A percentile compares a stretch with the other conserved stretches of the same genome.
Evolutionary conservation across 495 filamentous ascomycete species (phyloP).

Genomic region (Daldinia childiae): DNA sequence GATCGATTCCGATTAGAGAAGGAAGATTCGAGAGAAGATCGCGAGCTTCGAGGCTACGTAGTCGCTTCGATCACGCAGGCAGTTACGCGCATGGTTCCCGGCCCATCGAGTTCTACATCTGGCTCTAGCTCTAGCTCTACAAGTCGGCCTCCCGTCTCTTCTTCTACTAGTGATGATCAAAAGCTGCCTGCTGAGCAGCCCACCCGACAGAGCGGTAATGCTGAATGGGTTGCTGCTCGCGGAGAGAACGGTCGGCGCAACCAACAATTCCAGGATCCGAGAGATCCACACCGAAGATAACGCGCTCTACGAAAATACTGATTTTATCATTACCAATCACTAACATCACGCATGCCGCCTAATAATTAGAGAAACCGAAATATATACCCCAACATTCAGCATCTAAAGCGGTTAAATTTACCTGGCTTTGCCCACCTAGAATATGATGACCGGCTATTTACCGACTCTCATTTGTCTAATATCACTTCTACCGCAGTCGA

Average conservation of each 20-base stretch:
- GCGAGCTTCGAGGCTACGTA: conserved; percentile 80
- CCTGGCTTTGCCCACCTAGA: not conserved
- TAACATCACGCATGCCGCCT: conserved; percentile 13
- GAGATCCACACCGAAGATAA: conserved; percentile 39
- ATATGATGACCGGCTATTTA: conserved; percentile 30
- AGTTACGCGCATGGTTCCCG: conserved; percentile 58
- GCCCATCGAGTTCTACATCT: conserved; percentile 33
- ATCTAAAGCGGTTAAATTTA: conserved; percentile 16
- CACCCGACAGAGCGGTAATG: conserved; percentile 67
- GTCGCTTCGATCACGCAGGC: conserved; percentile 73
- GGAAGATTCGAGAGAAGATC: conserved; percentile 88
- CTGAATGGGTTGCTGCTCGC: conserved; percentile 70
- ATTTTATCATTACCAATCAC: not conserved
- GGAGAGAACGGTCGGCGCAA: conserved; percentile 62
- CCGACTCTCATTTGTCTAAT: conserved; percentile 44
- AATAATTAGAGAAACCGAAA: conserved; percentile 36
- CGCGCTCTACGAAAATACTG: not conserved
- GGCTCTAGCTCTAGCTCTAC: conserved; percentile 44
- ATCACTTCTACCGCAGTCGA: conserved; percentile 20
- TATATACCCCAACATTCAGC: conserved; percentile 43
- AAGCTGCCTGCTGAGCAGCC: conserved; percentile 64
- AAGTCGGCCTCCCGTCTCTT: conserved; percentile 24
- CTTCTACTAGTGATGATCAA: conserved; percentile 50
- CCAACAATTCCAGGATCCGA: conserved; percentile 51
- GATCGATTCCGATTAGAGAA: conserved; percentile 83